A percentile compares a stretch with the other conserved stretches of the same genome.
phyloP scores from a whole-genome alignment of 2,329 filamentous ascomycete genomes.

The Fusarium tupiense region DNA sequence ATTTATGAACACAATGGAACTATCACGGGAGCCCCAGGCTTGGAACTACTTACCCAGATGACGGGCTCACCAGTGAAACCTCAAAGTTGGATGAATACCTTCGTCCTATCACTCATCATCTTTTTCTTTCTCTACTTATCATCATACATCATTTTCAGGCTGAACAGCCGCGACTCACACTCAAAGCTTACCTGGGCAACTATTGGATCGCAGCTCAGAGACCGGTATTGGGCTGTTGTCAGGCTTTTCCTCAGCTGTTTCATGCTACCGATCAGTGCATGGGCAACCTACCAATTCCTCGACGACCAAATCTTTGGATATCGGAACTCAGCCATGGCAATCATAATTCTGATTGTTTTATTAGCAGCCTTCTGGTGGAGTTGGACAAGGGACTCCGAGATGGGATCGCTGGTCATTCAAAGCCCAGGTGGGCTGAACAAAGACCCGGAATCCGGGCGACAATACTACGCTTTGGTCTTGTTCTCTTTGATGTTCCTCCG shows the following conservation, averaged over 20 bases:
- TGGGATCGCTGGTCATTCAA: conserved; percentile 5
- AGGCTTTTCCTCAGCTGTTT: conserved; percentile 81
- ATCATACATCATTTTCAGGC: conserved; percentile 51
- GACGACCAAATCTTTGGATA: conserved; percentile 21
- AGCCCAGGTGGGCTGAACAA: too few species aligned
- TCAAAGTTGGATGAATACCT: conserved; percentile 76
- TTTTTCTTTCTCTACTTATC: conserved; percentile 68
- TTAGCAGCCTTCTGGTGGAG: conserved; percentile 43
- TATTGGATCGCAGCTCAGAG: conserved; percentile 51
- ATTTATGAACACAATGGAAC: conserved; percentile 75
- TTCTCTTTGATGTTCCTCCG: conserved; percentile 28
- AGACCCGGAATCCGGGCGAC: not conserved
- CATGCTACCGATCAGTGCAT: conserved; percentile 73
- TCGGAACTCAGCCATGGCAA: conserved; percentile 49
- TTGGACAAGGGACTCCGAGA: not conserved
- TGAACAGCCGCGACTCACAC: accelerated
- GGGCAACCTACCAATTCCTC: conserved; percentile 76
- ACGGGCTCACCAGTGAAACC: conserved; percentile 70
- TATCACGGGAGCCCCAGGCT: conserved; percentile 62
- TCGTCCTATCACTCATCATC: conserved; percentile 69
- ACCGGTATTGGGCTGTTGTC: conserved; percentile 58
- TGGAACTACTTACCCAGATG: conserved; percentile 73
- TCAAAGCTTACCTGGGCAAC: not conserved
- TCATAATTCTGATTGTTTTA: conserved; percentile 35
- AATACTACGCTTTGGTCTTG: not conserved